Evolutionary conservation across 495 filamentous ascomycete genomes (phyloP).

Genomic region (Saxophila tyrrhenica): DNA sequence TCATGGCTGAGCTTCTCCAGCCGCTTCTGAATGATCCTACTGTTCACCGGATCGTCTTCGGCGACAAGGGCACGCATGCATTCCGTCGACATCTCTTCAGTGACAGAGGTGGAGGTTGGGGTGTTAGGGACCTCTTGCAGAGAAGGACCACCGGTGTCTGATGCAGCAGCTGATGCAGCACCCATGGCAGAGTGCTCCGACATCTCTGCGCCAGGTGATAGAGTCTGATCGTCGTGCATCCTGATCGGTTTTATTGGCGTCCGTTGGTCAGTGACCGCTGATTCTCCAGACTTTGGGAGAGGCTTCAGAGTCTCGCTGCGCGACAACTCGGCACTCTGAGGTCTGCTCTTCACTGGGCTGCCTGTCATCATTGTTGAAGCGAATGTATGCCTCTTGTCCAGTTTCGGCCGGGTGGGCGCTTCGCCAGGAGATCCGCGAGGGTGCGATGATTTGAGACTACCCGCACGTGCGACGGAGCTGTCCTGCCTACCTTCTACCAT

Average conservation of each 20-base stretch:
- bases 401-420: neutral
- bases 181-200: neutral
- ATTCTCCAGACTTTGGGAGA: slow-evolving; percentile 16
- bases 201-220: neutral
- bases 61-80: slow-evolving; percentile 63
- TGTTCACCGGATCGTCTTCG: slow-evolving; percentile 90
- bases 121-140: neutral
- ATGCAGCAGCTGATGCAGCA: too few species aligned
- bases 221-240: slow-evolving; percentile 19
- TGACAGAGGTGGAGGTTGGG: neutral
- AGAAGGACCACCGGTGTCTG: neutral
- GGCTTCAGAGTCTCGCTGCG: neutral
- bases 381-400: slow-evolving; percentile 10
- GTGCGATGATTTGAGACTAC: neutral
- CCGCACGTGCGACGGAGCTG: neutral
- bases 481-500: slow-evolving; percentile 30
- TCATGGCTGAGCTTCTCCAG: slow-evolving; percentile 69
- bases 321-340: neutral
- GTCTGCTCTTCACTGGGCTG: neutral
- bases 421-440: neutral
- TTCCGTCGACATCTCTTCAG: slow-evolving; percentile 20
- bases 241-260: slow-evolving; percentile 22
- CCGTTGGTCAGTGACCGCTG: slow-evolving; percentile 20
- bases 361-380: neutral
- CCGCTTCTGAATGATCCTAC: slow-evolving; percentile 74